Conservation (phyloP, 768 basidiomycete genomes). For the Chalciporus piperatus region DNA sequence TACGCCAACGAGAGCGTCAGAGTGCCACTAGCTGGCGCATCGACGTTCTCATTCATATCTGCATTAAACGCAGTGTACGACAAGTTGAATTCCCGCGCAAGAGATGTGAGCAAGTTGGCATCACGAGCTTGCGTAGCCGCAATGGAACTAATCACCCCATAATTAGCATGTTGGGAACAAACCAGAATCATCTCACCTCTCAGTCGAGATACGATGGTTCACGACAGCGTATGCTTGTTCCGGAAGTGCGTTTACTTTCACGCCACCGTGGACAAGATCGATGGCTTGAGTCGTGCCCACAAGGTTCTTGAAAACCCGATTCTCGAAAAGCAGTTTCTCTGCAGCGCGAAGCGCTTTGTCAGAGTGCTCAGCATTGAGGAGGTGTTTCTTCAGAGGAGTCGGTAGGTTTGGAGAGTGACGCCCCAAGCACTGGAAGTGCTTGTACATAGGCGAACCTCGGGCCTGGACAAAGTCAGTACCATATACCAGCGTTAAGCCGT, state of each 20-base stretch:
- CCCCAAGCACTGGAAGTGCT: conserved; percentile 62
- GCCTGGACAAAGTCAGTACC: conserved; percentile 32
- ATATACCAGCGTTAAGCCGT: background rate
- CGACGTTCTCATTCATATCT: conserved; percentile 29
- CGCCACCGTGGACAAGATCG: conserved; percentile 65
- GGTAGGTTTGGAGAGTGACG: conserved; percentile 59
- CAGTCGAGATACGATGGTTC: conserved; percentile 67
- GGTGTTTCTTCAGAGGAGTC: conserved; percentile 41
- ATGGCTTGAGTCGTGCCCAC: conserved; percentile 76
- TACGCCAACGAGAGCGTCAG: conserved; percentile 51
- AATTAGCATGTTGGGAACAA: background rate
- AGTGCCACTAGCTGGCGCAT: conserved; percentile 40
- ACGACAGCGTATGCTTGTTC: conserved; percentile 68
- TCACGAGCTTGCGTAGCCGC: conserved; percentile 45
- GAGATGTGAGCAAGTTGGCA: conserved; percentile 37
- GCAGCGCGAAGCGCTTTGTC: conserved; percentile 51
- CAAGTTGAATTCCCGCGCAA: conserved; percentile 55
- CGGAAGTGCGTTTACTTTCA: conserved; percentile 78
- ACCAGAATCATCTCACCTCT: conserved; percentile 39
- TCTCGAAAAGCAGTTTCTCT: conserved; percentile 43
- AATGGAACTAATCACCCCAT: conserved; percentile 29
- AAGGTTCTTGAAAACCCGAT: conserved; percentile 42
- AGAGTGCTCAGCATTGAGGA: conserved; percentile 46
- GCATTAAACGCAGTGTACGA: conserved; percentile 58
- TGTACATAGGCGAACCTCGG: conserved; percentile 57